These are phyloP conservation scores for Larix kaempferi DNA, from an alignment of 75 land plant species.

Conservation along the genomic window DNA sequence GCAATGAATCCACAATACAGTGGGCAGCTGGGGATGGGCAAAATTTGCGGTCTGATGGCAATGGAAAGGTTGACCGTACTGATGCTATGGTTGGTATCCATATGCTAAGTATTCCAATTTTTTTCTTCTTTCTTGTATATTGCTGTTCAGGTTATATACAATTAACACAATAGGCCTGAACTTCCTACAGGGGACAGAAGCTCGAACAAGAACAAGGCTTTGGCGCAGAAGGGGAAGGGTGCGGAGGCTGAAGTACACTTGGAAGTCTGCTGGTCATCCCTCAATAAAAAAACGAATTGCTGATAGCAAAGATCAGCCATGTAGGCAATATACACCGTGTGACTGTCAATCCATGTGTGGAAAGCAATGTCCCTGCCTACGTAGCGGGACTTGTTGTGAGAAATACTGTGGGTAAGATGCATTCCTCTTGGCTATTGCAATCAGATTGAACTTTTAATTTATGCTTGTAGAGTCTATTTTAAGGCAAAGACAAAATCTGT, in stretches of 20 bases:
- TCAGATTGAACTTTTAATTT: neutral
- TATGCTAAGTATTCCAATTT: neutral
- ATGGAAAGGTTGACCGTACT: conserved; percentile 37
- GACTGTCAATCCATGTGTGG: conserved; percentile 84
- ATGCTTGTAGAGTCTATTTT: neutral
- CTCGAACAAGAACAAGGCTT: conserved; percentile 68
- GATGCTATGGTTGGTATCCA: conserved; percentile 27
- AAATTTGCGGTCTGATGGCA: conserved; percentile 32
- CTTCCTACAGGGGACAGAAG: conserved; percentile 31
- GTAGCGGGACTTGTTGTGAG: conserved; percentile 96
- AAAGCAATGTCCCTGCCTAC: conserved; percentile 78
- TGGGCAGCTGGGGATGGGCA: conserved; percentile 36
- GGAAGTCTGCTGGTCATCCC: conserved; percentile 90
- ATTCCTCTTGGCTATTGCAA: neutral
- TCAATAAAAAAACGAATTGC: conserved; percentile 71
- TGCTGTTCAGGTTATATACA: neutral
- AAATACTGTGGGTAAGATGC: conserved; percentile 96
- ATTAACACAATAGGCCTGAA: neutral
- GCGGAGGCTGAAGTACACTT: conserved; percentile 89
- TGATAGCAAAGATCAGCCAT: conserved; percentile 89
- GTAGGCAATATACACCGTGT: conserved; percentile 94
- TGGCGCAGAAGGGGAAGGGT: conserved; percentile 73
- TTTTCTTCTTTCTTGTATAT: neutral
- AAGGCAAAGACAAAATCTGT: neutral
- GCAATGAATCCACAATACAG: conserved; percentile 28